Evolutionary conservation across 345 rosid genomes (phyloP).

Genomic region (Eucalyptus microcorys): DNA sequence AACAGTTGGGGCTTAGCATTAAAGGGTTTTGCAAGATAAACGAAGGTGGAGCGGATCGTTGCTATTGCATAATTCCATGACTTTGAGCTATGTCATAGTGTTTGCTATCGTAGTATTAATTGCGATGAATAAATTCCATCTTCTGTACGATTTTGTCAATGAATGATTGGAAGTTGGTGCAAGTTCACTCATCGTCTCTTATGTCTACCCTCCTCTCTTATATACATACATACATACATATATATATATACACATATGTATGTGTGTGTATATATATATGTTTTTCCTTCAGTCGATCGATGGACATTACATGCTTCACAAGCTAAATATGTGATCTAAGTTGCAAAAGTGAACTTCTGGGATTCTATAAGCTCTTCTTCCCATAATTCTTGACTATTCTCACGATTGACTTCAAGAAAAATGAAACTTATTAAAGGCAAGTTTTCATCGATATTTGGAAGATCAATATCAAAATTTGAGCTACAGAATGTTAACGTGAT

Average conservation of each 20-base stretch:
- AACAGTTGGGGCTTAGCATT: background rate
- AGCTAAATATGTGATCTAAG: background rate
- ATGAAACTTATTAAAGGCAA: background rate
- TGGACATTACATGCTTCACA: background rate
- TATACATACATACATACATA: too few species aligned
- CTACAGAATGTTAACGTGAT: background rate
- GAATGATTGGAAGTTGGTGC: background rate
- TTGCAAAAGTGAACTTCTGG: background rate
- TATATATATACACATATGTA: too few species aligned
- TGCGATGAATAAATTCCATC: background rate
- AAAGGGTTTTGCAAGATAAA: background rate
- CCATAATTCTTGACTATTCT: background rate
- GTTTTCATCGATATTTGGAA: background rate
- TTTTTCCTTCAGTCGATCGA: background rate
- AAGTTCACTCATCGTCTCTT: background rate
- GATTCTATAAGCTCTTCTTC: background rate
- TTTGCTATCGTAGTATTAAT: background rate
- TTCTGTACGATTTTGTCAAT: background rate
- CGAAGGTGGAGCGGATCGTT: background rate
- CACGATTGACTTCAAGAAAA: background rate
- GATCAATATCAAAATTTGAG: background rate
- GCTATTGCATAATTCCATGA: background rate
- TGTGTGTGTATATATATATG: background rate
- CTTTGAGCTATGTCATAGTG: background rate
- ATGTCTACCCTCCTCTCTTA: background rate